Evolutionary conservation across 768 basidiomycete species (phyloP).

Genomic region (Tricholoma matsutake): DNA sequence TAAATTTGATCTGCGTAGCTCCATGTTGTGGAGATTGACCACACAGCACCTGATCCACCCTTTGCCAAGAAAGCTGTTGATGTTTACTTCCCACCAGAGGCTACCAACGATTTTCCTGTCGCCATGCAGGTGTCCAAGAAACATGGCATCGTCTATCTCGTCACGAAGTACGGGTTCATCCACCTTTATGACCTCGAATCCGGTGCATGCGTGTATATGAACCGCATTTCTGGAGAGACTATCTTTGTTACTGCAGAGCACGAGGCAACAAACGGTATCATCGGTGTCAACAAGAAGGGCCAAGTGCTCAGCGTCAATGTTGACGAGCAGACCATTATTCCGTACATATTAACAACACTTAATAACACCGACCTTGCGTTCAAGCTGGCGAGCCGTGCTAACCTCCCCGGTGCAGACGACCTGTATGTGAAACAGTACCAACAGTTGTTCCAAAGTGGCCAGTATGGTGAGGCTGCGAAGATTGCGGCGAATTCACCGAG

Average conservation of each 20-base stretch:
- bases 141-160: slow-evolving; percentile 95
- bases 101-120: slow-evolving; percentile 97
- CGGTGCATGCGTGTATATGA: slow-evolving; percentile 99
- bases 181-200: slow-evolving; percentile 98
- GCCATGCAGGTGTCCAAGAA: slow-evolving; percentile 99
- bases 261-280: slow-evolving; percentile 90
- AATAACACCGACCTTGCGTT: slow-evolving; percentile 98
- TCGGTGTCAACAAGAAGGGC: slow-evolving; percentile 99
- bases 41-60: slow-evolving; percentile 85
- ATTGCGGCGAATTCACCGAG: slow-evolving; percentile 96
- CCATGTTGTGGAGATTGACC: slow-evolving; percentile 98
- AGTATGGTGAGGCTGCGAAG: slow-evolving; percentile 94
- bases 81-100: slow-evolving; percentile 98
- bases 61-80: slow-evolving; percentile 98
- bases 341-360: slow-evolving; percentile 88
- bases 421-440: slow-evolving; percentile 94
- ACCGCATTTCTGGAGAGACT: slow-evolving; percentile 98
- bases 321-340: slow-evolving; percentile 94
- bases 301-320: slow-evolving; percentile 96
- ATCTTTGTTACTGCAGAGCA: slow-evolving; percentile 99
- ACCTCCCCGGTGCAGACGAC: slow-evolving; percentile 96
- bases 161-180: slow-evolving; percentile 99
- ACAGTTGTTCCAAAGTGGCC: slow-evolving; percentile 81
- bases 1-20: slow-evolving; percentile 50
- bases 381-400: slow-evolving; percentile 94